These are phyloP conservation scores for Macrophomina tecta DNA, from an alignment of 2,329 filamentous ascomycete genomes.

Conservation along the genomic window DNA sequence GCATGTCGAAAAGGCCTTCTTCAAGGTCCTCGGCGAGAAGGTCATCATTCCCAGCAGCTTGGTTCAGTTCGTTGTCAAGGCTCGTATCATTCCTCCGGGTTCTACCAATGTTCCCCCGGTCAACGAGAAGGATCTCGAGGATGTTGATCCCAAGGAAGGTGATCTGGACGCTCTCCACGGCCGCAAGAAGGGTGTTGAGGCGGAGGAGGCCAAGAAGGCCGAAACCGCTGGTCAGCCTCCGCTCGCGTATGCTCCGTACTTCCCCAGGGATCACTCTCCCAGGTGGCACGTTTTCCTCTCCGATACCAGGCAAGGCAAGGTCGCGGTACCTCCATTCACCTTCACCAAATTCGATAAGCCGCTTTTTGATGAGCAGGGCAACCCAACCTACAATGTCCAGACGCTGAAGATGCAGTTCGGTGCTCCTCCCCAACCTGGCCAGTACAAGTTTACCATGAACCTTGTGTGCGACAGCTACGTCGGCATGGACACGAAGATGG, in stretches of 20 bases:
- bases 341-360: slow-evolving; percentile 92
- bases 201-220: slow-evolving; percentile 66
- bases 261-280: slow-evolving; percentile 85
- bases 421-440: slow-evolving; percentile 63
- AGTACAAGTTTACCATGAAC: slow-evolving; percentile 95
- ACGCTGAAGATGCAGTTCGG: slow-evolving; percentile 83
- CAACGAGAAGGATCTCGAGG: slow-evolving; percentile 80
- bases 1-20: slow-evolving; percentile 89
- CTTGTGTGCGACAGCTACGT: slow-evolving; percentile 94
- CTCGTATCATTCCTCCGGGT: slow-evolving; percentile 88
- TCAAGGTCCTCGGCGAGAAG: slow-evolving; percentile 96
- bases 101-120: slow-evolving; percentile 75
- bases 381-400: slow-evolving; percentile 92
- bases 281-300: slow-evolving; percentile 94
- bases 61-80: slow-evolving; percentile 94
- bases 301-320: slow-evolving; percentile 92
- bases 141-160: slow-evolving; percentile 90
- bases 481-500: slow-evolving; percentile 89
- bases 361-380: slow-evolving; percentile 77
- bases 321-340: slow-evolving; percentile 95
- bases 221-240: slow-evolving; percentile 68
- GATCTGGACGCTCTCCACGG: slow-evolving; percentile 86
- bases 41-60: slow-evolving; percentile 90
- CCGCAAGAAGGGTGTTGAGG: slow-evolving; percentile 57
- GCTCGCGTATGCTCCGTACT: slow-evolving; percentile 88